Evolutionary conservation across 176 grass and related monocot species (phyloP), one percentile per base, ranked within the genome.

Genomic region (Panicum miliaceum): DNA sequence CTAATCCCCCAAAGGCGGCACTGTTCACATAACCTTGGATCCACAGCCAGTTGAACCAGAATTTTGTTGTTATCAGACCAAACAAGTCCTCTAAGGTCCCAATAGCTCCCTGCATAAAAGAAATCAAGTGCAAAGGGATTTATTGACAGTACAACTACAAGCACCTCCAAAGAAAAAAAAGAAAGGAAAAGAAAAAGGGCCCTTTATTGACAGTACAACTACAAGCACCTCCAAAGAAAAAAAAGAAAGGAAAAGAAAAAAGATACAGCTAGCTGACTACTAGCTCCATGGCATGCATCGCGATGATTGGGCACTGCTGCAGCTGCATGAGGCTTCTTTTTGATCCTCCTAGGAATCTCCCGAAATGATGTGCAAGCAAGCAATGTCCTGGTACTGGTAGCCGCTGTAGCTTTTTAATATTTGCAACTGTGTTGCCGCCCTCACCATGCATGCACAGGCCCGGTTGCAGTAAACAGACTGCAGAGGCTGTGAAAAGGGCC

Each of bases 291-390:
- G 11, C 50, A 61, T 64, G 14, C 51, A 62, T 13, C 78, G 38
- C 48, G 16, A 86, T 86, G 73, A 90, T 86, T 90, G 73, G 67
- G 11, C 66, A 83, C 79, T 68, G 88, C 73, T 64, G 78, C 79
- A 43, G 79, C 66, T 32, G 77, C 84, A 82, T 59, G 29, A 66
- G 29, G 3, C 34, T 29, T 20, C 10, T 37, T 82, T 90, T 84
- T 90, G 89, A 84, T 84, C 84, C 34, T 90, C 84, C 84, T 87
- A 90, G 89, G 89, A 90, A 90, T 90, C 89, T 84, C 84, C 75
- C 27, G 68, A 69, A 84, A 90, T 87, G 89, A 87, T 90, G 84
- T 69, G 41, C 73, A 56, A 86, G 41, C 73, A 64, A 86, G 82
- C 77, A 79, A 71, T 38, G 23, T 18, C 35, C 45, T 50, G 19